Percentiles rank a stretch among this genome's conserved stretches.
phyloP scores from a whole-genome alignment of 2,329 filamentous ascomycete species.

The Neonectria hederae region DNA sequence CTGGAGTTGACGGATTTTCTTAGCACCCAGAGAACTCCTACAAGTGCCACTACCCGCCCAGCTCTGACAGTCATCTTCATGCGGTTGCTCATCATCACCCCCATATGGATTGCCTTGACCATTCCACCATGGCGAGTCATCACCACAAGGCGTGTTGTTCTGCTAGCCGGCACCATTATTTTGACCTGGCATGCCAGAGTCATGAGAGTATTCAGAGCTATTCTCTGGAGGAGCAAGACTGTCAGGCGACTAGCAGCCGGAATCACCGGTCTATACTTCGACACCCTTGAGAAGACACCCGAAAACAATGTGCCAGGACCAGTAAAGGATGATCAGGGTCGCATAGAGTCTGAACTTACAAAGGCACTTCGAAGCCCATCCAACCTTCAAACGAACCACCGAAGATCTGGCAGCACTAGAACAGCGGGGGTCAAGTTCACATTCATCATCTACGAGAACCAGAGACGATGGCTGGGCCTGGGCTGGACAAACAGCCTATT shows the following conservation, averaged over 20 bases:
- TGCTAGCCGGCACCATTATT: conserved; percentile 86
- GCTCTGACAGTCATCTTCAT: conserved; percentile 91
- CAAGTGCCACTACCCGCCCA: conserved; percentile 88
- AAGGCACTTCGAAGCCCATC: conserved; percentile 50
- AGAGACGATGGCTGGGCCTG: conserved; percentile 91
- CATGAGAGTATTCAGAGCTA: conserved; percentile 82
- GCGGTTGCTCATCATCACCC: conserved; percentile 86
- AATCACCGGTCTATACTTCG: conserved; percentile 83
- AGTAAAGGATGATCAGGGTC: conserved; percentile 34
- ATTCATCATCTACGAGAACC: conserved; percentile 96
- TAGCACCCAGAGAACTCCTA: conserved; percentile 88
- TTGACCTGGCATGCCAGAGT: conserved; percentile 93
- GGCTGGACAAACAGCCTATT: conserved; percentile 95
- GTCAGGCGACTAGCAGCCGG: conserved; percentile 75
- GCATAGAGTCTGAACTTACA: conserved; percentile 56
- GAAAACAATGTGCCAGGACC: conserved; percentile 41
- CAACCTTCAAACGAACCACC: conserved; percentile 42
- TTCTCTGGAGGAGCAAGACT: conserved; percentile 87
- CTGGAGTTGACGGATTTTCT: conserved; percentile 92
- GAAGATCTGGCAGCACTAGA: conserved; percentile 53
- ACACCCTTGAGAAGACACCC: conserved; percentile 54
- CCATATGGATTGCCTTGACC: conserved; percentile 85
- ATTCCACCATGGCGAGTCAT: conserved; percentile 85
- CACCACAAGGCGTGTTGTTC: conserved; percentile 82
- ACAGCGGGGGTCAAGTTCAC: conserved; percentile 92